A percentile compares a stretch with the other conserved stretches of the same genome.
phyloP scores from a whole-genome alignment of 192 early-diverging fungal species.

The Coemansia aciculifera region DNA sequence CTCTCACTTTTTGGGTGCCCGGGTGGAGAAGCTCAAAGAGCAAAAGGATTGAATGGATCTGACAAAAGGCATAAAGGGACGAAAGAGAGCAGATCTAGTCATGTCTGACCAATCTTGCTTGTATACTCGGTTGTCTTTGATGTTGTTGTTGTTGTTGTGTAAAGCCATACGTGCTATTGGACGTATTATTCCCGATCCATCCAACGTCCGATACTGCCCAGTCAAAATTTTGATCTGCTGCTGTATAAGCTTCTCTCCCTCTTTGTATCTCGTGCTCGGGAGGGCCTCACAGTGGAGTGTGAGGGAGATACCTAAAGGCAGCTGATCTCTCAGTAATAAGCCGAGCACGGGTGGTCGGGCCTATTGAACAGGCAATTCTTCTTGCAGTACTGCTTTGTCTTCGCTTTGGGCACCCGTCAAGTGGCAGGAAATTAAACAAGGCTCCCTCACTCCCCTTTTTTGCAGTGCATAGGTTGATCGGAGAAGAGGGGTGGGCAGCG shows the following conservation, averaged over 20 bases:
- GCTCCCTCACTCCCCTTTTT: not conserved
- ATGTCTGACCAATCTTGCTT: not conserved
- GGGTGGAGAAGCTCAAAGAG: not conserved
- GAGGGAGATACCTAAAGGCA: not conserved
- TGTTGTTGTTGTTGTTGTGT: not conserved
- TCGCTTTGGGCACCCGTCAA: not conserved
- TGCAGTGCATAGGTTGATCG: slow-evolving; percentile 4
- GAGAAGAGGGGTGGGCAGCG: not conserved
- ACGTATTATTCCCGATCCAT: slow-evolving; percentile 7
- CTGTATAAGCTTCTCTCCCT: not conserved
- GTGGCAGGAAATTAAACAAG: slow-evolving; percentile 3
- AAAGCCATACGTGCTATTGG: not conserved
- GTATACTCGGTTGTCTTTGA: not conserved
- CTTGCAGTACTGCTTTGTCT: slow-evolving; percentile 1
- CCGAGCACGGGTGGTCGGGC: slow-evolving; percentile 1
- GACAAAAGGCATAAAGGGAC: not conserved
- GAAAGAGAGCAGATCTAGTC: slow-evolving; percentile 1
- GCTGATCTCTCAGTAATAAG: slow-evolving; percentile 10
- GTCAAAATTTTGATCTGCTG: not conserved
- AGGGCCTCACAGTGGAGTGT: not conserved
- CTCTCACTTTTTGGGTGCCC: not conserved
- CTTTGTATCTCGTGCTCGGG: not conserved
- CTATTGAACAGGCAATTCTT: not conserved
- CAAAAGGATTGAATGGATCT: slow-evolving; percentile 5
- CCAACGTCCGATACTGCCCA: not conserved